These are phyloP conservation scores for Hibiscus trionum DNA, from an alignment of 345 rosid genomes.

Conservation along the genomic window DNA sequence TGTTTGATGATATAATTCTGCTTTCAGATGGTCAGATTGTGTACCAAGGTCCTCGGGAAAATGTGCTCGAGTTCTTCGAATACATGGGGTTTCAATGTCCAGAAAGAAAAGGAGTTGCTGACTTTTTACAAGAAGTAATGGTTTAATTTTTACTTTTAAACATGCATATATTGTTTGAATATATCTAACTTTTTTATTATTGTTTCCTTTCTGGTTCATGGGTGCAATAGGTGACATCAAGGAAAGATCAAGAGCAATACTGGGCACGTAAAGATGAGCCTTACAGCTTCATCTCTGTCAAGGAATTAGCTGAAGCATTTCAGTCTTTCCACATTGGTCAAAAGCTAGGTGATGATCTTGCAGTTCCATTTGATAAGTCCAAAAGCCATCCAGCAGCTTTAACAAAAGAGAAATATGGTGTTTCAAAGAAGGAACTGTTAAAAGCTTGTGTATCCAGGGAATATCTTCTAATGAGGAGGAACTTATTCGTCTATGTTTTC, in stretches of 20 bases:
- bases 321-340: conserved; percentile 62
- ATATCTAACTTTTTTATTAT: not conserved
- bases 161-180: conserved; percentile 47
- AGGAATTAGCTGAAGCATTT: conserved; percentile 58
- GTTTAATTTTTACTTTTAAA: not conserved
- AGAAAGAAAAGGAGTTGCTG: conserved; percentile 77
- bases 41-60: conserved; percentile 67
- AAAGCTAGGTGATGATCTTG: conserved; percentile 56
- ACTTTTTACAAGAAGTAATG: conserved; percentile 71
- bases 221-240: conserved; percentile 7
- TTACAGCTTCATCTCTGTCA: conserved; percentile 46
- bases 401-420: conserved; percentile 58
- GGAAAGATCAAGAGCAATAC: conserved; percentile 68
- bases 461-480: conserved; percentile 78
- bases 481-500: conserved; percentile 71
- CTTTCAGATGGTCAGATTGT: conserved; percentile 74
- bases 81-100: conserved; percentile 65
- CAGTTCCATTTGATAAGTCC: conserved; percentile 61
- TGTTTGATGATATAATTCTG: conserved; percentile 70
- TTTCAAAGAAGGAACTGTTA: conserved; percentile 48
- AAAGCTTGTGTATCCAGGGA: conserved; percentile 76
- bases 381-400: conserved; percentile 70
- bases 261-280: conserved; percentile 57
- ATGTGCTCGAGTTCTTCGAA: conserved; percentile 61
- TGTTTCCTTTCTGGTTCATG: no score